Evolutionary conservation across 805 yeast species (phyloP), one percentile per base, ranked within the genome.

Genomic region (Lipomyces mesembrius): DNA sequence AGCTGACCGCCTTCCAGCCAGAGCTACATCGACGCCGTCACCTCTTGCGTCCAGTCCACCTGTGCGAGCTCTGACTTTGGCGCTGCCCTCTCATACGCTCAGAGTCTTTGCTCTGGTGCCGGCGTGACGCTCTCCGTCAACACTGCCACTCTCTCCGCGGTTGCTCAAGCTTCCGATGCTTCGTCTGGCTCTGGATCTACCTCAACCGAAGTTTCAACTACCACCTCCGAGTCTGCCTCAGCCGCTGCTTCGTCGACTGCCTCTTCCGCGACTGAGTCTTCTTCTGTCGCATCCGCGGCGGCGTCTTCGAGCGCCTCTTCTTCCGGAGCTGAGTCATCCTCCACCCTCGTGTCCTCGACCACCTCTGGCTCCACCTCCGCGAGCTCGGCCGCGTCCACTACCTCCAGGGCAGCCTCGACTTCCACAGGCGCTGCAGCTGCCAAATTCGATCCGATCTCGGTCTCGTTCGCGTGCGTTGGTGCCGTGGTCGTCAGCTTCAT

Each of bases 1-100:
- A 34, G 27, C 58, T 43, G 20, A 49, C 58, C 20, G 2, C 5
- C 9, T 43, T 49, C 60, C 34, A 52, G 55, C 27, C 17, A 39
- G 35, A 29, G 43, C 34, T 68, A 37, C 65, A 66, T 68, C 60
- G 29, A 54, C 55, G 70, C 71, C 52, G 71, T 68, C 57, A 39
- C n/a, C 29, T 49, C 59, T 52, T 68, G 71, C 67, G 70, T 68
- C 6, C 60, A 59, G 62, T n/a, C 55, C 37, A 32, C 56, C 29
- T 68, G 71, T 64, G 55, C 54, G 14, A 53, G 27, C 58, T 56
- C 62, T 35, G 71, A 68, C 61, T 65, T 56, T 60, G 27, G 37
- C 11, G 71, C 71, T 12, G 70, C 70, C 14, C 57, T 68, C 12
- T 34, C 57, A 8, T 68, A 65, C 59, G 71, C 71, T 37, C 64